phyloP scores from a whole-genome alignment of 768 basidiomycete species.

The Infundibulicybe gibba region DNA sequence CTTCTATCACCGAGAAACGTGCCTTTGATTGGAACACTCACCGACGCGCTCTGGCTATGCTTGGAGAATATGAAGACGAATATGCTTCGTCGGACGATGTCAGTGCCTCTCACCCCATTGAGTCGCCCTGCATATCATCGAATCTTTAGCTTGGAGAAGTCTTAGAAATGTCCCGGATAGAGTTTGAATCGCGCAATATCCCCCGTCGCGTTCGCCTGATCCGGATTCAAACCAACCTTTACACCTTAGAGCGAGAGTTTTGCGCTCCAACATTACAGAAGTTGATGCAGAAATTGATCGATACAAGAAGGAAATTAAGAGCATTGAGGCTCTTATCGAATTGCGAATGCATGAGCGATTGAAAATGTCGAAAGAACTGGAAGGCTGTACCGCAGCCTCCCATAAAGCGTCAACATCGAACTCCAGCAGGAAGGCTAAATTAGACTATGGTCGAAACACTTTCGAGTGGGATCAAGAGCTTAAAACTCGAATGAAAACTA shows the following conservation, averaged over 20 bases:
- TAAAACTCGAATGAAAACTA: constrained; percentile 51
- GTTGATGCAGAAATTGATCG: constrained; percentile 29
- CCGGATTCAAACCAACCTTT: not conserved
- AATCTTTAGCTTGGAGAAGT: constrained; percentile 16
- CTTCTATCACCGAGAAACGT: no score
- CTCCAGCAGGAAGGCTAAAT: constrained; percentile 26
- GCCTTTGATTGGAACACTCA: not conserved
- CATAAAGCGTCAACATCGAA: no score
- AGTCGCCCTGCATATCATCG: not conserved
- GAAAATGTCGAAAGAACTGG: constrained; percentile 19
- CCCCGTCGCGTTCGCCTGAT: not conserved
- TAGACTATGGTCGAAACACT: constrained; percentile 50
- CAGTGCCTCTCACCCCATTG: constrained; percentile 5
- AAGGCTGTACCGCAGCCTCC: constrained; percentile 4
- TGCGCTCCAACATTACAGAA: constrained; percentile 24
- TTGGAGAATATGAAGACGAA: constrained; percentile 10
- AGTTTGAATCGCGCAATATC: constrained; percentile 7
- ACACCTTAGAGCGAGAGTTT: constrained; percentile 8
- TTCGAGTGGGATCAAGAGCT: constrained; percentile 66
- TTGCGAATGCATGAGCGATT: constrained; percentile 23
- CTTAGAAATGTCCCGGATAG: constrained; percentile 17
- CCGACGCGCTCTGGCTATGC: not conserved
- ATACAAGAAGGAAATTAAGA: constrained; percentile 26
- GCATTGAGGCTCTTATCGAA: constrained; percentile 19
- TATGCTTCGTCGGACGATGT: constrained; percentile 30